A percentile compares a stretch with the other conserved stretches of the same genome.
Conservation (phyloP, 1,284 basidiomycete genomes). For the Cutaneotrichosporon spelunceum region DNA sequence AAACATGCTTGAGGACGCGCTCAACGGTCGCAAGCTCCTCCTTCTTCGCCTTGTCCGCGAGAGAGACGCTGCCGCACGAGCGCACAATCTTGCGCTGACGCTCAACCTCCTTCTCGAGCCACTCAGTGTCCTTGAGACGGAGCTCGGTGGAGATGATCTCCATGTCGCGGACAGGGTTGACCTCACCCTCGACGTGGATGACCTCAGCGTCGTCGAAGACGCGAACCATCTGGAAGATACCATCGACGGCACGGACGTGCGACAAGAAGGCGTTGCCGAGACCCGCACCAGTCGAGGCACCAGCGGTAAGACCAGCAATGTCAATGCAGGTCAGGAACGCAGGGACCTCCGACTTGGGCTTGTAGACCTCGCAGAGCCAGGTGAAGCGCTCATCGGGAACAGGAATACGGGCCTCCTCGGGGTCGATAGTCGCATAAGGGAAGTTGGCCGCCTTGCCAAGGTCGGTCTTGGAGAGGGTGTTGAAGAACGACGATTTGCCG, state of each 20-base stretch:
- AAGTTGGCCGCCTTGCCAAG: slow-evolving; percentile 98
- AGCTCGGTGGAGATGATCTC: slow-evolving; percentile 93
- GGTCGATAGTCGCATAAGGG: slow-evolving; percentile 93
- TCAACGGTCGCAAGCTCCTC: slow-evolving; percentile 89
- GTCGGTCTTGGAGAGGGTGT: slow-evolving; percentile 83
- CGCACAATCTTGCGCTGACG: slow-evolving; percentile 63
- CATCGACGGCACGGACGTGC: slow-evolving; percentile 96
- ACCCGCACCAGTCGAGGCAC: slow-evolving; percentile 96
- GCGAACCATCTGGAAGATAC: slow-evolving; percentile 98
- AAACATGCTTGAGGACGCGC: slow-evolving; percentile 76
- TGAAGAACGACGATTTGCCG: slow-evolving; percentile 93
- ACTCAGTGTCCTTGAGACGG: slow-evolving; percentile 96
- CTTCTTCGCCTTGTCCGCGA: slow-evolving; percentile 94
- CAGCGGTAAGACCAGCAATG: slow-evolving; percentile 95
- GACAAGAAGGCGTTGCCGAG: slow-evolving; percentile 97
- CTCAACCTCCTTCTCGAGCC: slow-evolving; percentile 91
- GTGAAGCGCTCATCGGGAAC: slow-evolving; percentile 95
- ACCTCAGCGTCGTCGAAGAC: slow-evolving; percentile 99
- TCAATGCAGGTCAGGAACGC: slow-evolving; percentile 98
- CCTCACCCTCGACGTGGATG: slow-evolving; percentile 98
- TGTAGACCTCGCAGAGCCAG: slow-evolving; percentile 89
- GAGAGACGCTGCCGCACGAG: slow-evolving; percentile 66
- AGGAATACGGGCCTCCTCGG: slow-evolving; percentile 86
- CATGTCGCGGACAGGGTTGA: slow-evolving; percentile 95
- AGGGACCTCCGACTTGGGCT: slow-evolving; percentile 81